Conservation (phyloP, 805 yeast species). For the Candida peoriensis region DNA sequence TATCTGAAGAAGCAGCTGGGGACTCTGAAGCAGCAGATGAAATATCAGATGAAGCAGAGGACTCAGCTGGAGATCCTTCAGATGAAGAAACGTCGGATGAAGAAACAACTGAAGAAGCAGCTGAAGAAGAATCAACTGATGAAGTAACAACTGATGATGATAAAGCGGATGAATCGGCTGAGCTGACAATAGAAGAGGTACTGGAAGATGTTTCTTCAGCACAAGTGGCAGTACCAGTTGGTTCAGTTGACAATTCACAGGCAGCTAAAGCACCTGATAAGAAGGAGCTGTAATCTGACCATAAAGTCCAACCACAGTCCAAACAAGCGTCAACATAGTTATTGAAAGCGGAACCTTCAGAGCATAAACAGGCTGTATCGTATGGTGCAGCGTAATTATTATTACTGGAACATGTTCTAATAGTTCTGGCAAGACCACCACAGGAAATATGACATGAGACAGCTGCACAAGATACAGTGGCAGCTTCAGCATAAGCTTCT, state of each 20-base stretch:
- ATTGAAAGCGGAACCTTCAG: constrained; percentile 10
- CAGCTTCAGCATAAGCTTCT: constrained; percentile 20
- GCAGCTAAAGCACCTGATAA: constrained; percentile 18
- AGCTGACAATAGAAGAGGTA: neutral
- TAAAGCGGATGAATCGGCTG: neutral
- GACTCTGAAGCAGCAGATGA: neutral
- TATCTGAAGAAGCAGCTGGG: too few species aligned
- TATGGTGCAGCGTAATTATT: constrained; percentile 10
- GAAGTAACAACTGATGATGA: neutral
- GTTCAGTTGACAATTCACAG: constrained; percentile 14
- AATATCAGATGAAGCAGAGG: constrained; percentile 1
- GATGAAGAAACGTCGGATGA: constrained; percentile 1
- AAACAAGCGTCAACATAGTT: constrained; percentile 23
- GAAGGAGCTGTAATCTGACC: constrained; percentile 25
- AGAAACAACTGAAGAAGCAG: neutral
- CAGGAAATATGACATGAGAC: constrained; percentile 25
- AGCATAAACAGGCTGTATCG: constrained; percentile 16
- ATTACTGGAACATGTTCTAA: constrained; percentile 21
- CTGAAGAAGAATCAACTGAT: neutral
- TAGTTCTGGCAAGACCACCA: constrained; percentile 28
- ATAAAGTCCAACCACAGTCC: constrained; percentile 34
- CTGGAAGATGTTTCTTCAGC: neutral
- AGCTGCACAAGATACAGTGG: constrained; percentile 18
- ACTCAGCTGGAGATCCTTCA: neutral
- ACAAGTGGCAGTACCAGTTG: constrained; percentile 23